Evolutionary conservation across 1,139 yeast genomes (phyloP).

Genomic region (Geotrichum aggregatum): DNA sequence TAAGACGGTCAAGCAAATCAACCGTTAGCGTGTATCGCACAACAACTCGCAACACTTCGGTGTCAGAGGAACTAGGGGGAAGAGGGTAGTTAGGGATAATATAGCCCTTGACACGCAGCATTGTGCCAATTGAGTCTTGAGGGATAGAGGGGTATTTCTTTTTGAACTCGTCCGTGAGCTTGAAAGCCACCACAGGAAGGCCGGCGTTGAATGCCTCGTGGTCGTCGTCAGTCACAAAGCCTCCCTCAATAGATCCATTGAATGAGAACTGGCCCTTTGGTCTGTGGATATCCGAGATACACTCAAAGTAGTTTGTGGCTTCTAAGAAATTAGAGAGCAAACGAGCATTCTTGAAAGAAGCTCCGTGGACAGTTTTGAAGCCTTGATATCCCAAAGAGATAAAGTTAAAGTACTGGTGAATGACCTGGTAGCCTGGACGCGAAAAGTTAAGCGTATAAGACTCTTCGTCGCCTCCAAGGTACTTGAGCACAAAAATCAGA

Average conservation of each 20-base stretch:
- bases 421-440: constrained; percentile 87
- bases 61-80: constrained; percentile 52
- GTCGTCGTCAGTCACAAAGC: constrained; percentile 27
- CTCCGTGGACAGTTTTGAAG: constrained; percentile 57
- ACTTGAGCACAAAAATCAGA: constrained; percentile 72
- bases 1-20: constrained; percentile 67
- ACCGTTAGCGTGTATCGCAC: constrained; percentile 68
- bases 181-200: constrained; percentile 85
- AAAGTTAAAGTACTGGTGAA: constrained; percentile 82
- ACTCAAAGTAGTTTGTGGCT: constrained; percentile 62
- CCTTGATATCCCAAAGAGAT: constrained; percentile 69
- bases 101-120: constrained; percentile 78
- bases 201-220: constrained; percentile 57
- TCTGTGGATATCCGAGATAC: constrained; percentile 74
- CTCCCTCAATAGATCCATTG: constrained; percentile 18
- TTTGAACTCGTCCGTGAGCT: constrained; percentile 56
- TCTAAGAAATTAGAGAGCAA: constrained; percentile 62
- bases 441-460: constrained; percentile 84
- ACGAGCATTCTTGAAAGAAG: constrained; percentile 66
- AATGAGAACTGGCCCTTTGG: constrained; percentile 38
- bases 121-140: constrained; percentile 68
- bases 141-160: constrained; percentile 73
- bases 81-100: constrained; percentile 87
- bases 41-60: constrained; percentile 79
- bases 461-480: constrained; percentile 86